Percentiles rank a stretch among this genome's conserved stretches.
Evolutionary conservation across 2,329 filamentous ascomycete species (phyloP).

Genomic region (Eutypella sp.): DNA sequence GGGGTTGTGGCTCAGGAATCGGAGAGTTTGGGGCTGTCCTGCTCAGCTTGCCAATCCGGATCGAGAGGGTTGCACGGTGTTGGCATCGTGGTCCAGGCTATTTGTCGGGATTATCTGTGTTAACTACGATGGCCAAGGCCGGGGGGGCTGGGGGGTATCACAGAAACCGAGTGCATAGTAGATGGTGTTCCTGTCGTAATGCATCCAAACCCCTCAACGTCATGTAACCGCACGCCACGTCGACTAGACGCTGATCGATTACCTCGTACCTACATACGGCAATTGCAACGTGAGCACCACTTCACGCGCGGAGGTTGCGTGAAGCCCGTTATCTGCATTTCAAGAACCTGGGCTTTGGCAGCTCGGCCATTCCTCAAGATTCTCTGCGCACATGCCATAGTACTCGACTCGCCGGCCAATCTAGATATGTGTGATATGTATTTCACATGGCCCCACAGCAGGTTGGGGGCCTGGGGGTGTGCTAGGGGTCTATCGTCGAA

Average conservation of each 20-base stretch:
- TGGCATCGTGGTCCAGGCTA: not conserved
- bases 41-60: constrained; percentile 7
- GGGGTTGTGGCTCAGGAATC: not conserved
- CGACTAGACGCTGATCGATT: not conserved
- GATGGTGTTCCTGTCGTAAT: not conserved
- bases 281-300: too few species aligned
- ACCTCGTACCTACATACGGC: too few species aligned
- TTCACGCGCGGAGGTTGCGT: too few species aligned
- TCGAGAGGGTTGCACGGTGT: not conserved
- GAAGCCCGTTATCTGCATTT: too few species aligned
- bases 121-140: not conserved
- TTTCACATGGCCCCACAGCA: not conserved
- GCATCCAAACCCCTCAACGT: not conserved
- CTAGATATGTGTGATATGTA: not conserved
- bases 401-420: not conserved
- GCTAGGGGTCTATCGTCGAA: not conserved
- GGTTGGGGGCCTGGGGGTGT: not conserved
- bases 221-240: not conserved
- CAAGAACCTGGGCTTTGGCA: too few species aligned
- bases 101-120: not conserved
- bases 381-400: not conserved
- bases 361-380: too few species aligned
- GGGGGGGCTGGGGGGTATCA: not conserved
- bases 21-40: constrained; percentile 4
- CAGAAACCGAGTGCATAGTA: not conserved